Evolutionary conservation across 1,284 basidiomycete genomes (phyloP), one percentile per base, ranked within the genome.

Genomic region (Cystobasidium slooffiae): DNA sequence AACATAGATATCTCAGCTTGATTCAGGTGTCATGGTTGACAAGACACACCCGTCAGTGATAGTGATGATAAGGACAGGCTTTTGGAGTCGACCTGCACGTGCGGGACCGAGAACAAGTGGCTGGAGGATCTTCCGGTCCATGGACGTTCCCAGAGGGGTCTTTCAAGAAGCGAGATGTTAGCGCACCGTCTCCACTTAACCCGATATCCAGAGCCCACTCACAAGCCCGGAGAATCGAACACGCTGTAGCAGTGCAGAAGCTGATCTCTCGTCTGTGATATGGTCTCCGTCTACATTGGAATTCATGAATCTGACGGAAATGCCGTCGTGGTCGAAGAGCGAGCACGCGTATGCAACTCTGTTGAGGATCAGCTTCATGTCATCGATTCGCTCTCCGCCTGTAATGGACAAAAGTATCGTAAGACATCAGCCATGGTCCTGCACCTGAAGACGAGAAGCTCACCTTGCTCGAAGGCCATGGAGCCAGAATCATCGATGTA

Each of bases 291-390:
- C 82, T 47, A 82, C 73, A 49, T 79, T 79, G 51, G 79, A 81
- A 81, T 85, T 85, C 81, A 85, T 83, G 81, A 85, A 84, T 1
- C 64, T 22, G 22, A 76, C 74, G 39, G 81, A 79, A 75, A 85
- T 84, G 63, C 84, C 84, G 72, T 85, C 84, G 16, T 80, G 77
- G 79, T 85, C 84, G 77, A 85, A 84, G 12, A 85, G 78, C 8
- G 81, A 81, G 0, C 82, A 81, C 10, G 83, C 84, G 59, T 77
- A 82, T 18, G 84, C 82, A 49, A 85, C 83, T 49, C 81, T 82
- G 83, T 84, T 41, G 79, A 82, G 64, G 39, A 75, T 67, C 4
- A 78, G 62, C 67, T 77, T 77, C 20, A 77, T 53, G 55, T 80
- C 79, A 68, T 80, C 79, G 64, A 80, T 79, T 18, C 79, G 70